Conservation (phyloP, 805 yeast genomes). For the Ogataea sp. region DNA sequence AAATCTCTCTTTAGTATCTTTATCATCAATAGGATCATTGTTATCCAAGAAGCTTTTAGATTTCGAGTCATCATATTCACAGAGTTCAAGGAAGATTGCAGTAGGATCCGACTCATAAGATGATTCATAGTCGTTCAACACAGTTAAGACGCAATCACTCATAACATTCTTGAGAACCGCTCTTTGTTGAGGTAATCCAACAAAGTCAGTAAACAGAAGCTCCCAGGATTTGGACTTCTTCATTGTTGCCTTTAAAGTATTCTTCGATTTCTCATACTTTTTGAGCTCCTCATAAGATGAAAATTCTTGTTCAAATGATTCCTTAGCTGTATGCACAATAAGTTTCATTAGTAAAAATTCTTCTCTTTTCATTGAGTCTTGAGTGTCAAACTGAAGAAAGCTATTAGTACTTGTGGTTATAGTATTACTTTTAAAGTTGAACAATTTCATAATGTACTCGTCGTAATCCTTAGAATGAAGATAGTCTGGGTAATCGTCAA, state of each 20-base stretch:
- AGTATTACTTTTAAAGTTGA: constrained; percentile 13
- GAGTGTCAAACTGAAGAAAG: constrained; percentile 23
- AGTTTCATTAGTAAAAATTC: constrained; percentile 59
- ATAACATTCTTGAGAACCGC: constrained; percentile 31
- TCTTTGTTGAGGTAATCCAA: constrained; percentile 42
- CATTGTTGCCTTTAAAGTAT: constrained; percentile 7
- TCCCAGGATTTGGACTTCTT: constrained; percentile 32
- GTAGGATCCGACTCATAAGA: constrained; percentile 80
- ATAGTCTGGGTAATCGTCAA: constrained; percentile 14
- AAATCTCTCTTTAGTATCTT: constrained; percentile 61
- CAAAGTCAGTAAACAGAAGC: constrained; percentile 31
- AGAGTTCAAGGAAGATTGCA: constrained; percentile 37
- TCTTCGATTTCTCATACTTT: constrained; percentile 16
- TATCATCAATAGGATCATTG: constrained; percentile 67
- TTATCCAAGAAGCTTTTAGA: constrained; percentile 17
- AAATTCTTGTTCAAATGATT: constrained; percentile 26
- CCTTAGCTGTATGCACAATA: constrained; percentile 37
- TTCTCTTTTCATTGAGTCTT: constrained; percentile 40
- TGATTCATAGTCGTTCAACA: constrained; percentile 40
- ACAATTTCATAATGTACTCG: constrained; percentile 26
- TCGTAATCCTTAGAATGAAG: constrained; percentile 21
- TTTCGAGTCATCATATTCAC: constrained; percentile 22
- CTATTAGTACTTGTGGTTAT: constrained; percentile 7
- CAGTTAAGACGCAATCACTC: constrained; percentile 28
- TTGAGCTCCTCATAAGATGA: constrained; percentile 14